phyloP scores from a whole-genome alignment of 2,329 filamentous ascomycete genomes.

The Ciborinia camelliae region DNA sequence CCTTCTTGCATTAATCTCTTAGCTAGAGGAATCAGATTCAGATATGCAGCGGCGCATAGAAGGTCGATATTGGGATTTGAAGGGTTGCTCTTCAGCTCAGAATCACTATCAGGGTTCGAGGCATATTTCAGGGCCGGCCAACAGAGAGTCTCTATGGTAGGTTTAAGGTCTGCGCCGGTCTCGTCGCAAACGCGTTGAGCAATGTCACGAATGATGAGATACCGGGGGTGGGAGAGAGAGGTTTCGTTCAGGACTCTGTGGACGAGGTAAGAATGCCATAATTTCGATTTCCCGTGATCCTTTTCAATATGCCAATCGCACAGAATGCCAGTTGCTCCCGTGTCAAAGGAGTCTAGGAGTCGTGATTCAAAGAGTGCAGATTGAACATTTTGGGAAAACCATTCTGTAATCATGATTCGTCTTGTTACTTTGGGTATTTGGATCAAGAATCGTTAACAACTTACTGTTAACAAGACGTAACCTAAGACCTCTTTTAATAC shows the following conservation, averaged over 20 bases:
- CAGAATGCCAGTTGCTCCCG: no score
- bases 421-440: no score
- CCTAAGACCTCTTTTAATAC: no score
- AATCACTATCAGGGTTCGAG: background rate
- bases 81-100: background rate
- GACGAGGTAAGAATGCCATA: conserved; percentile 26
- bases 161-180: background rate
- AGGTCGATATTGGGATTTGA: background rate
- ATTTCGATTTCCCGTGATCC: conserved; percentile 11
- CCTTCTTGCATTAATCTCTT: background rate
- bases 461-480: no score
- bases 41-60: background rate
- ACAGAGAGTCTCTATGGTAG: conserved; percentile 23
- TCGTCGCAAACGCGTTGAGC: conserved; percentile 21
- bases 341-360: background rate
- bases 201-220: conserved; percentile 16
- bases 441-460: no score
- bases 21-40: background rate
- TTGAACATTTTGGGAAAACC: background rate
- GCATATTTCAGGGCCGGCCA: conserved; percentile 17
- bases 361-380: background rate
- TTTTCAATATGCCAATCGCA: conserved; percentile 13
- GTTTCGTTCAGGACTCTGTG: conserved; percentile 22
- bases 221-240: conserved; percentile 2
- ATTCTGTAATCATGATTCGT: background rate